Base-by-base conservation (phyloP, 2,329 filamentous ascomycete species). In the Neonectria ditissima region DNA sequence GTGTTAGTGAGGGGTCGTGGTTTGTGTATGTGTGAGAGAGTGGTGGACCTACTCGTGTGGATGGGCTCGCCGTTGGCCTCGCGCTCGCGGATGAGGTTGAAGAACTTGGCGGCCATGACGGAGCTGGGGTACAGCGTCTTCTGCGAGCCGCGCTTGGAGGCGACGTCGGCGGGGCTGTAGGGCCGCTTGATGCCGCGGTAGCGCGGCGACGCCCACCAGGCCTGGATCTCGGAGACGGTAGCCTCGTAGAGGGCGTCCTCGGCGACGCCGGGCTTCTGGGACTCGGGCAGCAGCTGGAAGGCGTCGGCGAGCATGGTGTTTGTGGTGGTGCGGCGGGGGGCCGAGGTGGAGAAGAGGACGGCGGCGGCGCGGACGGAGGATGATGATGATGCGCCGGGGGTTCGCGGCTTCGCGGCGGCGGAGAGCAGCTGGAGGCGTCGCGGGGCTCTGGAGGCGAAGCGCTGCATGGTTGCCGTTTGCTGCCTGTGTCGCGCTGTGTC, bases 101-200 rank as follows among this genome's bases (percentile, higher is more conserved):
- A 99, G 5, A 99, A 86, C 81, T 99, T 98, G 75, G 93, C 87
- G 1, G 95, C 96, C 92, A 97, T 97, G 66, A 97, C 82, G 14
- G 94, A 97, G 81, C 94, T 97, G 1, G 96, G 92, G 72, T 97
- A 98, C 54, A 87, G 88, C 76, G 97, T 92, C 74, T 93, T 89
- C 69, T 97, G 86, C 7, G 93, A 91, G 10, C 96, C 96, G 65
- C 96, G 87, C 83, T 98, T 98, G 79, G 91, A 94, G 65, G 97
- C 95, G 6, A 99, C 91, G 81, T 97, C 94, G 73, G 91, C 92
- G 1, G 94, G 92, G 18, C 91, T 91, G 78, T 98, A 99, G 11
- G 95, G 94, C 48, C 96, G 87, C 83, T 92, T 96, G 83, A 98
- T 97, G 64, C 92, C 95, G 69, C 91, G 87, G 77, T 89, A 99